Conservation (phyloP, 805 yeast genomes). For the Candida namnaoensis region DNA sequence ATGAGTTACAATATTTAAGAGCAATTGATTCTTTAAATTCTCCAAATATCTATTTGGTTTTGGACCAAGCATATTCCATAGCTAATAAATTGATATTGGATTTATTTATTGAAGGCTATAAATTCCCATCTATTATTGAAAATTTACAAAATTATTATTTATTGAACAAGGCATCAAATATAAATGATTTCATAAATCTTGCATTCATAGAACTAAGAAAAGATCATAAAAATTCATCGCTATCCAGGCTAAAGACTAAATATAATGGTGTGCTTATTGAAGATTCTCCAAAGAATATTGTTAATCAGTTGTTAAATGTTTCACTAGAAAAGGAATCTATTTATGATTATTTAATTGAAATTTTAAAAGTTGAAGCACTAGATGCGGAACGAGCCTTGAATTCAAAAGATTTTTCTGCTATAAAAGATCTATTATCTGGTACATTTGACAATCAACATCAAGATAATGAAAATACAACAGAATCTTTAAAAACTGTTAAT, state of each 20-base stretch:
- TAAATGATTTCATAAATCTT: slow-evolving; percentile 42
- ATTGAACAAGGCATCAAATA: slow-evolving; percentile 38
- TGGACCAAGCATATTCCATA: slow-evolving; percentile 52
- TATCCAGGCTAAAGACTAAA: slow-evolving; percentile 23
- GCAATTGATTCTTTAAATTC: slow-evolving; percentile 25
- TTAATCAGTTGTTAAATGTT: slow-evolving; percentile 19
- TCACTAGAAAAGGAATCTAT: slow-evolving; percentile 34
- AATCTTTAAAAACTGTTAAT: slow-evolving; percentile 35
- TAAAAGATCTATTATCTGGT: slow-evolving; percentile 34
- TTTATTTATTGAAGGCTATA: slow-evolving; percentile 53
- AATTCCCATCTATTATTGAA: slow-evolving; percentile 36
- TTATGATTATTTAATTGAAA: slow-evolving; percentile 34
- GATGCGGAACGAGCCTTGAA: slow-evolving; percentile 44
- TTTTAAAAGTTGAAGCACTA: slow-evolving; percentile 43
- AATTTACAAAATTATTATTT: slow-evolving; percentile 52
- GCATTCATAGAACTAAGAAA: slow-evolving; percentile 46
- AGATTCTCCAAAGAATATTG: slow-evolving; percentile 9
- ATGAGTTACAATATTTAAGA: slow-evolving; percentile 7
- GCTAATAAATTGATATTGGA: slow-evolving; percentile 58
- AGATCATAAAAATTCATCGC: slow-evolving; percentile 19
- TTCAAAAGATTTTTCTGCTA: slow-evolving; percentile 32
- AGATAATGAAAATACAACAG: slow-evolving; percentile 15
- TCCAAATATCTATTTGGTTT: slow-evolving; percentile 40
- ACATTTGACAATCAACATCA: slow-evolving; percentile 20
- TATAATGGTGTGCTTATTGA: slow-evolving; percentile 8